Evolutionary conservation across 2,329 filamentous ascomycete genomes (phyloP), one percentile per base, ranked within the genome.

Genomic region (Alternaria angustiovoidea): DNA sequence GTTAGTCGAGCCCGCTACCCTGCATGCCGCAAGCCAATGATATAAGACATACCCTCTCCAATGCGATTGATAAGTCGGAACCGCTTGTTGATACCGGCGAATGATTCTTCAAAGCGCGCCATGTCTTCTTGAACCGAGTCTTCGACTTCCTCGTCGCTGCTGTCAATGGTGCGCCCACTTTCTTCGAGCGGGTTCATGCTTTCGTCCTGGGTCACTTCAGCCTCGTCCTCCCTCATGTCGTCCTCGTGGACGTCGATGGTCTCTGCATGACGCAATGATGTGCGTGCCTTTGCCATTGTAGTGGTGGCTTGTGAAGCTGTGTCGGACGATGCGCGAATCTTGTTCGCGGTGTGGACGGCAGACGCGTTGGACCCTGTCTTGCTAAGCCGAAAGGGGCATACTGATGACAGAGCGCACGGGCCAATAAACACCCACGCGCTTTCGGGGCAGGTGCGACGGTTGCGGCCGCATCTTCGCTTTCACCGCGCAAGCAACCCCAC

Each of bases 1-100:
- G 69, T 76, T 34, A 77, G 74, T 66, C 62, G 48, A 64, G 41
- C 59, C 56, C 56, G 60, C 62, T 58, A 66, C 65, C 62, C 59
- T 75, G 73, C 70, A 75, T 67, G 55, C 49, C 51, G 52, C 63
- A 67, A 63, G 43, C 70, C 68, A 73, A 71, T 69, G 39, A 57
- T 47, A 2, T 58, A 26, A 53, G 32, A 68, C 68, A 60, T 80
- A 94, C 93, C 95, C 86, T 99, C 95, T 74, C 95, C 95, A 74
- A 99, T 99, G 64, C 94, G 90, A 80, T 97, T 97, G 76, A 99
- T 95, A 55, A 99, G 81, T 54, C 94, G 89, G 80, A 94, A 99
- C 59, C 90, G 88, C 71, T 92, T 86, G 66, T 87, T 90, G 77
- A 98, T 96, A 52, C 91, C 92, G 38, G 89, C 89, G 76, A 98